Evolutionary conservation across 345 rosid species (phyloP).

Genomic region (Adansonia digitata): DNA sequence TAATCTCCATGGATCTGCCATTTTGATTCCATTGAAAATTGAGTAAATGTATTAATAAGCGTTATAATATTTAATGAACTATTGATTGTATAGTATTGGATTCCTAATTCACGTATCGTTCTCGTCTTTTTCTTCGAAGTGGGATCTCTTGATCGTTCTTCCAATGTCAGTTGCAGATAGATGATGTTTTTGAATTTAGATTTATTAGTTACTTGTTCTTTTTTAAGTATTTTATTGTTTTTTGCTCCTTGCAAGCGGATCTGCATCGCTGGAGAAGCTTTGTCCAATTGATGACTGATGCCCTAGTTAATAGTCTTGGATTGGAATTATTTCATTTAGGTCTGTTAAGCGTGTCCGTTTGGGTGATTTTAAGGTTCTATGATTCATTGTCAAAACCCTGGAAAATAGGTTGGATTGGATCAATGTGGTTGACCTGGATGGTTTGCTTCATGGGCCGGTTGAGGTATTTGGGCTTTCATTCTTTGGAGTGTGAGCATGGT

Average conservation of each 20-base stretch:
- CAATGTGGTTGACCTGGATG: background rate
- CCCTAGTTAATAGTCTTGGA: background rate
- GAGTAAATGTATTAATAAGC: background rate
- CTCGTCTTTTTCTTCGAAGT: background rate
- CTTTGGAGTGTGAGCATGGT: background rate
- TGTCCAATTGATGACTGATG: background rate
- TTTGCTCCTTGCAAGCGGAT: background rate
- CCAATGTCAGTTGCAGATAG: background rate
- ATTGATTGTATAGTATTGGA: background rate
- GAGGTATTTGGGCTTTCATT: background rate
- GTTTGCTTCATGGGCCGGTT: background rate
- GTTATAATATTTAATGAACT: background rate
- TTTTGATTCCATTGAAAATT: background rate
- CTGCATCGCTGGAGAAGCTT: background rate
- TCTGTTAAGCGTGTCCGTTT: background rate
- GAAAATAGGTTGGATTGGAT: background rate
- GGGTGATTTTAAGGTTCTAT: background rate
- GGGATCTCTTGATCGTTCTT: background rate
- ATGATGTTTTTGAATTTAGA: background rate
- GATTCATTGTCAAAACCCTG: background rate
- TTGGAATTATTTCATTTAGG: background rate
- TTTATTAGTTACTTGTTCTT: background rate
- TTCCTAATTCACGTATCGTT: background rate
- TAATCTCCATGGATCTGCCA: conserved; percentile 1
- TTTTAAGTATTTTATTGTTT: too few species aligned